These are phyloP conservation scores for Malassezia nana DNA, from an alignment of 1,284 basidiomycete species.

Conservation along the genomic window DNA sequence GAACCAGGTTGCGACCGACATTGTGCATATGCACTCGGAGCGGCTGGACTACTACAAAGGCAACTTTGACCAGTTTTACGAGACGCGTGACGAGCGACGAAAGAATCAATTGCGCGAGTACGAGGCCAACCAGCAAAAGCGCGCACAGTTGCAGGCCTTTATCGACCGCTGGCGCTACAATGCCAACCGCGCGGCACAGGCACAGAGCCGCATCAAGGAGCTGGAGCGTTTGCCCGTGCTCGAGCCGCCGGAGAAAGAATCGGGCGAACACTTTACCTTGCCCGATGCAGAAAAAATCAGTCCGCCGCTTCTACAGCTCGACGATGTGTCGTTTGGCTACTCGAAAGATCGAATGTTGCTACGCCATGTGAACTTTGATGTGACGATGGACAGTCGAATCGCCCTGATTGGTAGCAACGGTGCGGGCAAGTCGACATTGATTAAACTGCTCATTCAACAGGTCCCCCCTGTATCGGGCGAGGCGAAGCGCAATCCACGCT, in stretches of 20 bases:
- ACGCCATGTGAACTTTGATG: conserved; percentile 74
- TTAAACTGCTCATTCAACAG: conserved; percentile 90
- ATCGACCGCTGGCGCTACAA: conserved; percentile 54
- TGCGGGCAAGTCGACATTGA: conserved; percentile 66
- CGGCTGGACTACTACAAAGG: conserved; percentile 85
- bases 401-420: conserved; percentile 44
- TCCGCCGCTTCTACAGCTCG: conserved; percentile 86
- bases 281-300: conserved; percentile 65
- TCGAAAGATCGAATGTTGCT: conserved; percentile 68
- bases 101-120: conserved; percentile 67
- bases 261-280: conserved; percentile 58
- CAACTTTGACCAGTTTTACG: conserved; percentile 98
- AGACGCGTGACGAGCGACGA: conserved; percentile 89
- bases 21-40: conserved; percentile 89
- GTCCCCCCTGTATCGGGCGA: conserved; percentile 69
- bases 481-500: conserved; percentile 76
- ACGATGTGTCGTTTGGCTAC: conserved; percentile 86
- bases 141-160: conserved; percentile 90
- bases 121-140: conserved; percentile 85
- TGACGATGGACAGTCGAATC: conserved; percentile 37
- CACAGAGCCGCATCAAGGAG: conserved; percentile 95
- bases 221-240: conserved; percentile 93
- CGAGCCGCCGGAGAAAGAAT: conserved; percentile 74
- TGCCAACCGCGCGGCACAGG: conserved; percentile 55
- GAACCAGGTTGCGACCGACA: conserved; percentile 94